Conservation (phyloP, 2,329 filamentous ascomycete genomes). For the Sarocladiaceae sp. region DNA sequence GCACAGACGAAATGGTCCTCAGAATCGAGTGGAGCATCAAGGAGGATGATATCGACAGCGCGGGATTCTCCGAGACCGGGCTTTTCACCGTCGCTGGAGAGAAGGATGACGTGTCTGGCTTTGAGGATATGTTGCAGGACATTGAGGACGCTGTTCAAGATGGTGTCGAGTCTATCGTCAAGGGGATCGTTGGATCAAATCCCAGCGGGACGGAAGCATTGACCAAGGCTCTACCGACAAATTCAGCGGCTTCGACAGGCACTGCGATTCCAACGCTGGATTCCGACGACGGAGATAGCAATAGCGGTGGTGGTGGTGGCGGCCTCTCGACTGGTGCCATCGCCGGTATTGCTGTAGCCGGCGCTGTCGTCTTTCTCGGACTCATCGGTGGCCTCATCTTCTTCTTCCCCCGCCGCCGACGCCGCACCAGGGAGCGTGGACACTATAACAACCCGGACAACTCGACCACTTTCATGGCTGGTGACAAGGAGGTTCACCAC, state of each 20-base stretch:
- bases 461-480: slow-evolving; percentile 30
- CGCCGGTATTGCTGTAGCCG: slow-evolving; percentile 40
- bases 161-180: not conserved
- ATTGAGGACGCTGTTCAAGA: not conserved
- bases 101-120: not conserved
- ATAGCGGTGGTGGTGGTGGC: slow-evolving; percentile 13
- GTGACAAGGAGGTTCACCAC: slow-evolving; percentile 36
- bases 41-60: not conserved
- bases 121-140: not conserved
- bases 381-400: slow-evolving; percentile 33
- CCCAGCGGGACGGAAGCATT: not conserved
- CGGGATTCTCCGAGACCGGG: not conserved
- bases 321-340: slow-evolving; percentile 36
- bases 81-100: not conserved
- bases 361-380: slow-evolving; percentile 29
- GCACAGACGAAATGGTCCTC: not conserved
- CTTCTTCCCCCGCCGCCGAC: slow-evolving; percentile 37
- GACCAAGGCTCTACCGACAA: not conserved
- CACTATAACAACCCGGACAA: not conserved
- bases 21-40: not conserved
- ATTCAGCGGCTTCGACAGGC: not conserved
- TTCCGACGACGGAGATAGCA: not conserved
- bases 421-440: slow-evolving; percentile 16
- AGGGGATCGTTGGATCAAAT: not conserved
- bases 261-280: not conserved